Conservation (phyloP, 1,284 basidiomycete species). For the Farysia itapuensis region DNA sequence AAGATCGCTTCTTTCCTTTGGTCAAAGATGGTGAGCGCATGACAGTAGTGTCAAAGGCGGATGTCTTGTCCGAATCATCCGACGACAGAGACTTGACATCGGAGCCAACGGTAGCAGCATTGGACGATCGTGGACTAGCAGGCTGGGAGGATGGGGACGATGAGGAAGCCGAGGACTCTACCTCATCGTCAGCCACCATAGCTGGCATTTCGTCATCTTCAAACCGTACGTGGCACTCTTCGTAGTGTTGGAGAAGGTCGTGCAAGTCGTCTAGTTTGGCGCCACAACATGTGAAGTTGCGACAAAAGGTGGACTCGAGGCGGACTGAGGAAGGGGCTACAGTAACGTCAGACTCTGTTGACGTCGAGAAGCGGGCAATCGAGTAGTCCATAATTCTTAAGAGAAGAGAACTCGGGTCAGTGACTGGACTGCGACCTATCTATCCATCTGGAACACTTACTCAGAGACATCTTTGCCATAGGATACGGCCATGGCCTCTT, state of each 20-base stretch:
- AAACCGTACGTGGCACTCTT: slow-evolving; percentile 57
- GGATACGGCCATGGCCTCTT: slow-evolving; percentile 54
- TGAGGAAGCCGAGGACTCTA: slow-evolving; percentile 42
- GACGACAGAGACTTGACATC: slow-evolving; percentile 8
- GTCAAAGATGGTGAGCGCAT: slow-evolving; percentile 44
- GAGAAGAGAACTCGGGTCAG: background rate
- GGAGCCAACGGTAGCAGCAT: slow-evolving; percentile 15
- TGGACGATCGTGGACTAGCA: slow-evolving; percentile 42
- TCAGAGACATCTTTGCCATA: slow-evolving; percentile 56
- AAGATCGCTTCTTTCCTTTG: slow-evolving; percentile 58
- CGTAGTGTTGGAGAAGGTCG: slow-evolving; percentile 59
- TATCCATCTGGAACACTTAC: slow-evolving; percentile 41
- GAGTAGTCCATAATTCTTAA: slow-evolving; percentile 57
- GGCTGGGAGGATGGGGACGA: slow-evolving; percentile 46
- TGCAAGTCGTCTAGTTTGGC: slow-evolving; percentile 55
- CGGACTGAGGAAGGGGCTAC: slow-evolving; percentile 50
- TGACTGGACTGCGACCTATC: too few species aligned
- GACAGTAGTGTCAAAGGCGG: slow-evolving; percentile 52
- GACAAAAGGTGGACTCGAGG: slow-evolving; percentile 58
- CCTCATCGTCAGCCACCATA: slow-evolving; percentile 50
- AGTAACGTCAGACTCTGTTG: slow-evolving; percentile 53
- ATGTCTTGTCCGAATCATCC: slow-evolving; percentile 46
- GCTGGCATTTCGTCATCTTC: slow-evolving; percentile 56
- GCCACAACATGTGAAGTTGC: slow-evolving; percentile 58
- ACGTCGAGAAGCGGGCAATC: slow-evolving; percentile 51